Base-by-base conservation (phyloP, 176 grass and related monocot species). In the Avena sativa region DNA sequence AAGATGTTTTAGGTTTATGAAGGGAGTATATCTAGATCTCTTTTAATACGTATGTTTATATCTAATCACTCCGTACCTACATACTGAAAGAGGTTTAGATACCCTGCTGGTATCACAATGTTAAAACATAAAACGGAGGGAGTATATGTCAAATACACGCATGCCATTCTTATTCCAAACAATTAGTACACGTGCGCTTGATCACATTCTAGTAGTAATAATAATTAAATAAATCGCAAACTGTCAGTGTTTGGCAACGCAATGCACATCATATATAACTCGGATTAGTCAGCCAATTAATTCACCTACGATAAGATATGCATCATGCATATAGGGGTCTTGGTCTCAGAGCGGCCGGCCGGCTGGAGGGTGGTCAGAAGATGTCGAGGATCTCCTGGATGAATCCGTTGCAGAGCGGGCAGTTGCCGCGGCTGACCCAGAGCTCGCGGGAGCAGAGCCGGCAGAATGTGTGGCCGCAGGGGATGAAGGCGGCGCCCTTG, bases 381-480 rank as follows among this genome's bases (percentile, higher is more conserved):
- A 93, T 93, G 76, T 93, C 91, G 58, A 95, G 91, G 73, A 93
- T 95, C 55, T 95, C 93, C 50, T 92, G 93, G 80, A 93, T 93
- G 77, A 95, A 95, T 1, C 91, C 93, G 32, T 95, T 95, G 86
- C 93, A 95, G 72, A 95, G 93, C 1, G 93, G 93, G 87, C 91
- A 93, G 78, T 93, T 96, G 59, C 91, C 89, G 74, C 85, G 91
- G 89, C 89, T 96, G 78, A 96, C 91, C 93, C 91, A 93, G 62
- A 93, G 93, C 77, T 95, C 91, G 53, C 82, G 91, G 1, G 91
- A 93, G 85, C 94, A 96, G 44, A 96, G 89, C 50, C 87, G 87
- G 85, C 91, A 91, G 85, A 91, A 95, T 76, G 94, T 96, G 87
- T 91, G 91, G 67, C 94, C 91, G 81, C 94, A 93, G 2, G 89